Evolutionary conservation across 768 basidiomycete species (phyloP), one percentile per base, ranked within the genome.

Genomic region (Brasilioporus rufonigricans): DNA sequence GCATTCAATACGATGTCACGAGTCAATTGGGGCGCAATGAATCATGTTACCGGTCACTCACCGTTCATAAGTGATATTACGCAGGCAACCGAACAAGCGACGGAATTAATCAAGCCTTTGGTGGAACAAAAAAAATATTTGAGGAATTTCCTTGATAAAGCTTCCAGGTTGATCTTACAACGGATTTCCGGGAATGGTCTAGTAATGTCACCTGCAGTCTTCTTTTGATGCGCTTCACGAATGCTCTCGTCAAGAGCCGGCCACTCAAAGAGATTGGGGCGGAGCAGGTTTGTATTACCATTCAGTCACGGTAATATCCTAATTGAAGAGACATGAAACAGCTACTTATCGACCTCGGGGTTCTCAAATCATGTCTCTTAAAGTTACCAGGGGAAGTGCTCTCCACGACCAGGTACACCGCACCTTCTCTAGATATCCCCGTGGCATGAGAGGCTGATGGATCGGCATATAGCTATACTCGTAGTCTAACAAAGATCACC

Each of bases 81-180:
- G 4, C 82, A 80, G 45, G 83, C 84, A 1, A 78, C 89, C 24
- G 89, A 92, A 60, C 82, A 86, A 64, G 84, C 94, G 9, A 78
- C 86, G 3, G 92, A 91, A 45, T 74, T 79, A 13, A 82, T 96
- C 49, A 86, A 88, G 56, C 86, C 88, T 3, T 77, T 89, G 10
- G 79, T 98, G 11, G 94, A 98, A 71, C 91, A 93, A 64, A 97
- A 97, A 80, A 97, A 93, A 67, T 98, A 95, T 71, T 67, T 93
- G 40, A 78, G 93, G 50, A 99, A 95, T 72, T 84, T 95, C 69
- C 84, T 94, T 48, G 97, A 99, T 67, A 98, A 97, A 70, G 87
- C 89, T 10, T 88, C 89, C 53, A 92, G 89, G 95, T 97, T 50
- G 56, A 76, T 65, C 33, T 33, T 23, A 24, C 19, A 35, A 49